phyloP scores from a whole-genome alignment of 75 land plant genomes.

The Selaginella moellendorffii region DNA sequence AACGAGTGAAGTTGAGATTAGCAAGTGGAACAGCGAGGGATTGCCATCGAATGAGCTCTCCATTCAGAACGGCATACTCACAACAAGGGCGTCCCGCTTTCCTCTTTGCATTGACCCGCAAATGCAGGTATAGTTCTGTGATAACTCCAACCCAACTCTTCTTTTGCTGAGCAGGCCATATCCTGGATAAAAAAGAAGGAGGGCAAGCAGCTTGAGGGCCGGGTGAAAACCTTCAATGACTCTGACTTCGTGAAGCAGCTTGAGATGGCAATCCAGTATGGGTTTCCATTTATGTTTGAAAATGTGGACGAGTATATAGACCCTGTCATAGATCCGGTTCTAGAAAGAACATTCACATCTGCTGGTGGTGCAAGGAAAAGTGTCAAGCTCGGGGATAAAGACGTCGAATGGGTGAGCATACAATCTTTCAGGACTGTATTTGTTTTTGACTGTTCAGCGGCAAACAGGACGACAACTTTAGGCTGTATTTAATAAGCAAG shows the following conservation, averaged over 20 bases:
- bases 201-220: conserved; percentile 29
- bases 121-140: conserved; percentile 13
- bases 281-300: conserved; percentile 31
- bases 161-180: conserved; percentile 22
- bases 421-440: too few species aligned
- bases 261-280: conserved; percentile 28
- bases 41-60: conserved; percentile 33
- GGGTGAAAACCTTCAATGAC: conserved; percentile 25
- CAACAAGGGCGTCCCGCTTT: conserved; percentile 27
- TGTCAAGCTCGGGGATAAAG: conserved; percentile 27
- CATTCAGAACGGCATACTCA: conserved; percentile 29
- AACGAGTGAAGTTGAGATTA: conserved; percentile 26
- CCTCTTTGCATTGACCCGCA: conserved; percentile 31
- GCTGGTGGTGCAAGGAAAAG: conserved; percentile 20
- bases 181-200: conserved; percentile 30
- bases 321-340: conserved; percentile 29
- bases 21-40: conserved; percentile 29
- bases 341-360: conserved; percentile 17
- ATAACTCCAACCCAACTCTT: too few species aligned
- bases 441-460: too few species aligned
- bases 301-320: conserved; percentile 35
- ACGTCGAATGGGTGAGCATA: conserved; percentile 25
- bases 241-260: conserved; percentile 24
- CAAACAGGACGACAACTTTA: conserved; percentile 28
- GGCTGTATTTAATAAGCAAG: conserved; percentile 20